A percentile compares a stretch with the other conserved stretches of the same genome.
Conservation (phyloP, 2,329 filamentous ascomycete species). For the Cladophialophora carrionii region DNA sequence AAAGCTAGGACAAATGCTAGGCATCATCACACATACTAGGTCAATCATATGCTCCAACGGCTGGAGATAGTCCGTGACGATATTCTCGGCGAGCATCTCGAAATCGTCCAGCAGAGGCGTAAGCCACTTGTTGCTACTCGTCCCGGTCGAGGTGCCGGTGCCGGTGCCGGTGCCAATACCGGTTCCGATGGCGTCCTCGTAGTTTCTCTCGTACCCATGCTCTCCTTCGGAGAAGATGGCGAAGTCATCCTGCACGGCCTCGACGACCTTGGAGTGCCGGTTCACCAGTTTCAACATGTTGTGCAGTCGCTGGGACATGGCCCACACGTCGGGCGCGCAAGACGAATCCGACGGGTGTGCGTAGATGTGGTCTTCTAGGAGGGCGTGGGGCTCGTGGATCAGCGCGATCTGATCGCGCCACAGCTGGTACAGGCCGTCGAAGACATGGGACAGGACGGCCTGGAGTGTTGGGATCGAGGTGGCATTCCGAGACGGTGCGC, state of each 20-base stretch:
- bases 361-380: conserved; percentile 56
- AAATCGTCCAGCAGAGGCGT: conserved; percentile 48
- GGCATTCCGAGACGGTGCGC: background rate
- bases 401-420: conserved; percentile 21
- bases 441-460: conserved; percentile 19
- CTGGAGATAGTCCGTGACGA: conserved; percentile 56
- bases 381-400: conserved; percentile 21
- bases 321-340: conserved; percentile 57
- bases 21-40: conserved; percentile 7
- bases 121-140: conserved; percentile 44
- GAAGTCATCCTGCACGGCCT: conserved; percentile 52
- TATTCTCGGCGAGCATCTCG: conserved; percentile 52
- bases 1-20: background rate
- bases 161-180: no score
- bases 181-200: background rate
- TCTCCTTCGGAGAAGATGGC: conserved; percentile 48
- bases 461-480: conserved; percentile 8
- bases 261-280: conserved; percentile 47
- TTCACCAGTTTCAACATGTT: conserved; percentile 58
- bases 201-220: conserved; percentile 40
- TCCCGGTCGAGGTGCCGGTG: no score
- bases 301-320: conserved; percentile 56
- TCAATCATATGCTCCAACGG: conserved; percentile 54
- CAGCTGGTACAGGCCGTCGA: conserved; percentile 17
- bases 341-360: conserved; percentile 59